Base-by-base conservation (phyloP, 805 yeast genomes). In the Schizosaccharomyces lindneri region DNA sequence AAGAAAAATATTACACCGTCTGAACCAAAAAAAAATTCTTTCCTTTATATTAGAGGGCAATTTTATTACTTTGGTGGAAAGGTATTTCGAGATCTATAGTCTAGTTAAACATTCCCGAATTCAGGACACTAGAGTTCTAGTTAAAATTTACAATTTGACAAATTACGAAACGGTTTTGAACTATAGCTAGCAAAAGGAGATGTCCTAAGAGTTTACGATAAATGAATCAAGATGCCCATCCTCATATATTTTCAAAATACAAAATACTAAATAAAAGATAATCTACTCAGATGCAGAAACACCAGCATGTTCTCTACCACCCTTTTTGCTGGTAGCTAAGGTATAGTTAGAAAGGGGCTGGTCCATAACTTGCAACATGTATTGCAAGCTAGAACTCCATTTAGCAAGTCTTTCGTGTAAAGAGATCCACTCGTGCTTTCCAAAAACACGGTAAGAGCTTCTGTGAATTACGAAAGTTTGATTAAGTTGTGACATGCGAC, bases 401-500 rank as follows among this genome's bases (percentile, higher is more conserved):
- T 63, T 64, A 43, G 64, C 68, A 46, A 74, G 67, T 36, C 72
- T 67, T 62, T 62, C 62, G 59, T 70, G 68, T 60, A 75, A 66
- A 3, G 60, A 61, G 62, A 68, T 64, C 78, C 78, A 74, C 62
- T 75, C 72, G 61, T 67, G 68, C 43, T 61, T 62, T n/a, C 69
- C 70, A 61, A 75, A 68, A 29, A 69, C 67, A 27, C 77, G 75
- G 21, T 73, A 66, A 21, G 67, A 62, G 41, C 73, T 72, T 29
- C 72, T 64, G 67, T 73, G 76, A 24, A 75, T 67, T 60, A 66
- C 65, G 64, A 75, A 72, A 59, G 64, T 64, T 64, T 68, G 65
- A 57, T 68, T 67, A 43, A 73, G 67, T 68, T 75, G 78, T 63
- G 73, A 69, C 69, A 75, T 70, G 62, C 76, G 71, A 64, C 78